phyloP scores from a whole-genome alignment of 2,329 filamentous ascomycete genomes.

The Phyllosticta capitalensis region DNA sequence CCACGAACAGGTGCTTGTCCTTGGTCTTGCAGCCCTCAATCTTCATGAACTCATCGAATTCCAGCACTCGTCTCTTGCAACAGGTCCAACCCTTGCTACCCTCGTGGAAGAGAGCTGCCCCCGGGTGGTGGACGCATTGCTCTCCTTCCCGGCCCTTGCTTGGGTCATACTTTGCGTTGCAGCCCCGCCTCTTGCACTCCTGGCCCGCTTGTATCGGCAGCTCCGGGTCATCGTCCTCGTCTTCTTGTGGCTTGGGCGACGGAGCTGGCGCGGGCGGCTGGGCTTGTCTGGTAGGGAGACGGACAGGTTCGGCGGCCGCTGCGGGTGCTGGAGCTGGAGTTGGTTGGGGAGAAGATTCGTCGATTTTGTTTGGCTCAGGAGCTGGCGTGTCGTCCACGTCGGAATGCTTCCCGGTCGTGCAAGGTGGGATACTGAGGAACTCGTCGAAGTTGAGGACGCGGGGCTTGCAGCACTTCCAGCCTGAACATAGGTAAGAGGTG shows the following conservation, averaged over 20 bases:
- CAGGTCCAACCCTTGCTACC: conserved; percentile 96
- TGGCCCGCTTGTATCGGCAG: conserved; percentile 69
- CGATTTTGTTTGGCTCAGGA: conserved; percentile 34
- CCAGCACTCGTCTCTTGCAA: conserved; percentile 88
- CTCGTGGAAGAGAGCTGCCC: conserved; percentile 89
- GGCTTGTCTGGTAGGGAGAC: conserved; percentile 15
- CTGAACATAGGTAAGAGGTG: conserved; percentile 37
- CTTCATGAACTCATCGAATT: conserved; percentile 97
- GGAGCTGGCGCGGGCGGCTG: conserved; percentile 25
- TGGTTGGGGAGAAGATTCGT: conserved; percentile 14
- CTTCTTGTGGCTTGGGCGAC: conserved; percentile 53
- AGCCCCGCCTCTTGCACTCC: conserved; percentile 69
- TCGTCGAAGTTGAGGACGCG: conserved; percentile 96
- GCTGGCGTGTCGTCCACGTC: conserved; percentile 65
- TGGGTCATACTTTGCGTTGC: conserved; percentile 41
- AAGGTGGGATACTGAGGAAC: conserved; percentile 86
- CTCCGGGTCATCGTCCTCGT: conserved; percentile 56
- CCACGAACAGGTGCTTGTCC: conserved; percentile 73
- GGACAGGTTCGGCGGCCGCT: conserved; percentile 14
- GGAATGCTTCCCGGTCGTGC: conserved; percentile 86
- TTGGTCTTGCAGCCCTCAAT: conserved; percentile 86
- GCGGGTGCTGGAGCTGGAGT: conserved; percentile 7
- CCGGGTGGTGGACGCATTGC: conserved; percentile 80
- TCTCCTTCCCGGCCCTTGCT: conserved; percentile 47
- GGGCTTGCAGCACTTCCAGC: conserved; percentile 98